Base-by-base conservation (phyloP, 2,329 filamentous ascomycete genomes). In the Calonectria pseudoreteaudii region DNA sequence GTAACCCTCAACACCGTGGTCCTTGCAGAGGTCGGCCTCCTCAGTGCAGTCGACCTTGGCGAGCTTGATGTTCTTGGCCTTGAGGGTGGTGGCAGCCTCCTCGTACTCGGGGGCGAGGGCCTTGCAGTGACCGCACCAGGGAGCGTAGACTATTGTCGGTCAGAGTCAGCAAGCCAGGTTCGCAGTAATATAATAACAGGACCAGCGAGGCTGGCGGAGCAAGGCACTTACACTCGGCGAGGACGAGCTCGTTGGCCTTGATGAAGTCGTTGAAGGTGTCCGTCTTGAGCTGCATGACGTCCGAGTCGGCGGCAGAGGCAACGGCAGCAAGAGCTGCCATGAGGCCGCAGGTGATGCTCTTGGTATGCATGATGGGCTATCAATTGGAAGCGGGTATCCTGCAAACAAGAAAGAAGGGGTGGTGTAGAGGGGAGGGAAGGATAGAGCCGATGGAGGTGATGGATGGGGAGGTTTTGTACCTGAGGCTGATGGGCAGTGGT, bases 101-200 rank as follows among this genome's bases (percentile, higher is more conserved):
- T 97, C 95, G 86, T 97, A 97, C 87, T 97, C 94, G 84, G 94
- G 94, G 76, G 94, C 97, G 79, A 99, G 94, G 74, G 96, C 96
- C 91, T 99, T 98, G 94, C 96, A 98, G 91, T 98, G 96, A 79
- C 96, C 96, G 81, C 94, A 98, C 96, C 96, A 98, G 81, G 96
- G 96, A 79, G 96, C 96, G 86, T 95, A 98, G 92, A 98, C 94
- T 95, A 76, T 73, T 56, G 23, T 18, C n/a, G 44, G 62, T 70
- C 70, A 56, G 56, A 60, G 83, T 90, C 82, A 90, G 86, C 72
- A 60, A 73, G 44, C 70, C 41, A 62, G 49, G 44, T 41, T 38
- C 23, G 23, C 14, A 16, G 36, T 34, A 41, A 34, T 47, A 18
- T 8, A 36, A 34, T 10, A 34, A n/a, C n/a, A n/a, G n/a, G 6